Base-by-base conservation (phyloP, 2,329 filamentous ascomycete species). In the Podosphaera fusca region DNA sequence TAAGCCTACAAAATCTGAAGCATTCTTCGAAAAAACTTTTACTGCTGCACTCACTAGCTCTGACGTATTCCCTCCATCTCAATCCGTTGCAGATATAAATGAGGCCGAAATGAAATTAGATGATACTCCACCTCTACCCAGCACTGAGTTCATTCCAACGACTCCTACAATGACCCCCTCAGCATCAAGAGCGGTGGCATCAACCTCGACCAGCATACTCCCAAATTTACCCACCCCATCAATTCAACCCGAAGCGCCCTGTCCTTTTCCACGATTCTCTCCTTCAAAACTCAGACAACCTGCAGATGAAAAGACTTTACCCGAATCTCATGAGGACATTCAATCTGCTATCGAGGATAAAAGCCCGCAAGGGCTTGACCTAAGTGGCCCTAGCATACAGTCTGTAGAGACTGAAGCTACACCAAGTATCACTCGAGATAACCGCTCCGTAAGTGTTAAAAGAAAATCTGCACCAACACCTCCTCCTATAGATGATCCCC, bases 21-120 rank as follows among this genome's bases (percentile, higher is more conserved):
- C n/a, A 4, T 73, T 84, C 61, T 85, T 86, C 64, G 77, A 78
- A n/a, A 72, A 70, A 56, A 74, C 71, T 8, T 85, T 87, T 66
- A 73, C 75, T 5, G 75, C 76, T 58, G 76, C 77, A 12, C 70
- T 87, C 34, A 73, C 71, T 9, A 75, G 76, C 50, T 63, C 69
- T 30, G 72, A 73, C 58, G 64, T 70, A 36, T 60, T 66, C 30
- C 64, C 63, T 14, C 29, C 58, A 8, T 57, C 58, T 29, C 50
- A 61, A 53, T 42, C 57, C 40, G 61, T 64, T 36, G 59, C 61
- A 40, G 64, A 50, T 50, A 30, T 65, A 0, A 76, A 75, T 63
- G 77, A 80, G 34, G 71, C 76, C 58, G 74, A 76, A 52, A 80
- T 80, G 77, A 64, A 67, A 55, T 56, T 60, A n/a, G 65, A 65